Evolutionary conservation across 1,284 basidiomycete species (phyloP).

Genomic region (Amylostereum chailletii): DNA sequence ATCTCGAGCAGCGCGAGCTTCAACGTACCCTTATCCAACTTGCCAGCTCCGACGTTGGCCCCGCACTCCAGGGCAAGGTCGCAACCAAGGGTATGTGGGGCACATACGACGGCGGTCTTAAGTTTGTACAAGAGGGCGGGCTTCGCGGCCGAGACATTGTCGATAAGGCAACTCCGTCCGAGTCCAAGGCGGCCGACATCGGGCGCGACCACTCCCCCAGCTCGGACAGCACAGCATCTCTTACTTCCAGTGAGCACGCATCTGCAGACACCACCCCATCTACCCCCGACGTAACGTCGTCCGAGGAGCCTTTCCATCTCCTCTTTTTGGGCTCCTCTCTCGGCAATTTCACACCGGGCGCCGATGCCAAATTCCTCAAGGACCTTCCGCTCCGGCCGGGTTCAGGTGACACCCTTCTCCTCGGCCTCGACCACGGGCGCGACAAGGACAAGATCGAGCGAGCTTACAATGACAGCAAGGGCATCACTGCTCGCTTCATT

Average conservation of each 20-base stretch:
- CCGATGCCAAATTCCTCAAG: constrained; percentile 69
- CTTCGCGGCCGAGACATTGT: constrained; percentile 24
- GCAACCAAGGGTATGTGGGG: constrained; percentile 80
- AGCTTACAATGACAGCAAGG: constrained; percentile 80
- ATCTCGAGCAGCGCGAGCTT: constrained; percentile 84
- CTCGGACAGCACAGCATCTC: constrained; percentile 4
- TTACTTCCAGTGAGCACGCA: constrained; percentile 13
- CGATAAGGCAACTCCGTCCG: constrained; percentile 24
- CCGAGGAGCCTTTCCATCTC: constrained; percentile 57
- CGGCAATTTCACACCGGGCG: constrained; percentile 83
- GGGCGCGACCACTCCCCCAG: constrained; percentile 14
- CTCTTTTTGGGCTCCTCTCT: constrained; percentile 93
- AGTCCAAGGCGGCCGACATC: constrained; percentile 19
- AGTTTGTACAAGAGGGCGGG: constrained; percentile 55
- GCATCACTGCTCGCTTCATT: constrained; percentile 78
- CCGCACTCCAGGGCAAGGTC: constrained; percentile 61
- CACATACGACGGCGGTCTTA: constrained; percentile 80
- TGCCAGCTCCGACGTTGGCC: constrained; percentile 52
- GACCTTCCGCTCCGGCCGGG: constrained; percentile 73
- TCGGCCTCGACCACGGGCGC: constrained; percentile 86
- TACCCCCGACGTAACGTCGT: constrained; percentile 25
- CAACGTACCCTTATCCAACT: constrained; percentile 75
- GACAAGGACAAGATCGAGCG: constrained; percentile 56
- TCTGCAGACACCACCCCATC: constrained; percentile 26
- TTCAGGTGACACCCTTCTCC: constrained; percentile 59